These are phyloP conservation scores for Plantago major DNA, from an alignment of 257 asterid genomes.

Conservation along the genomic window DNA sequence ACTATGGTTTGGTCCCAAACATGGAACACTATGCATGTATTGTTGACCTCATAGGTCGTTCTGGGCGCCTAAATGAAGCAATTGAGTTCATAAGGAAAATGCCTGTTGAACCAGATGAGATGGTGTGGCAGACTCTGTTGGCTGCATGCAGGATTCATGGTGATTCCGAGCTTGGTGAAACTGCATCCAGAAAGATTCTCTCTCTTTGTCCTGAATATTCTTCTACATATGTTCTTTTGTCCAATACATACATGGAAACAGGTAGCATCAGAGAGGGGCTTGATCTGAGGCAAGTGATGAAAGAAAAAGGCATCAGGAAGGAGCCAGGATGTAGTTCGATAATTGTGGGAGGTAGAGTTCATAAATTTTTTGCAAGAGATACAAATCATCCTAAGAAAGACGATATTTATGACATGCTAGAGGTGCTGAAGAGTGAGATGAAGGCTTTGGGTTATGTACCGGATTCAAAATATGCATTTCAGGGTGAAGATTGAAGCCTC, in stretches of 20 bases:
- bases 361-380: constrained; percentile 42
- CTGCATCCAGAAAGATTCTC: constrained; percentile 41
- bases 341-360: constrained; percentile 31
- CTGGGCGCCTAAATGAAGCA: constrained; percentile 41
- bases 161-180: constrained; percentile 42
- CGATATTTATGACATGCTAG: constrained; percentile 33
- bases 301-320: constrained; percentile 39
- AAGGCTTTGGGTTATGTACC: constrained; percentile 38
- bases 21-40: constrained; percentile 52
- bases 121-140: constrained; percentile 45
- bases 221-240: constrained; percentile 41
- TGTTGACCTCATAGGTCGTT: constrained; percentile 51
- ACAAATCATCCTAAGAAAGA: constrained; percentile 36
- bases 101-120: constrained; percentile 43
- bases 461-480: constrained; percentile 32
- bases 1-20: constrained; percentile 34
- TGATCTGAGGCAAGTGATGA: constrained; percentile 42
- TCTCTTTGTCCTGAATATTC: constrained; percentile 35
- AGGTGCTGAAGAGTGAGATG: constrained; percentile 28
- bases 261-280: constrained; percentile 34
- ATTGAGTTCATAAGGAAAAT: constrained; percentile 33
- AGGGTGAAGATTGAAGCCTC: constrained; percentile 25
- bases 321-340: constrained; percentile 52
- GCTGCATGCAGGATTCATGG: constrained; percentile 52
- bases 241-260: constrained; percentile 40